These are phyloP conservation scores for Didymella pomorum DNA, from an alignment of 2,329 filamentous ascomycete genomes.

Conservation along the genomic window DNA sequence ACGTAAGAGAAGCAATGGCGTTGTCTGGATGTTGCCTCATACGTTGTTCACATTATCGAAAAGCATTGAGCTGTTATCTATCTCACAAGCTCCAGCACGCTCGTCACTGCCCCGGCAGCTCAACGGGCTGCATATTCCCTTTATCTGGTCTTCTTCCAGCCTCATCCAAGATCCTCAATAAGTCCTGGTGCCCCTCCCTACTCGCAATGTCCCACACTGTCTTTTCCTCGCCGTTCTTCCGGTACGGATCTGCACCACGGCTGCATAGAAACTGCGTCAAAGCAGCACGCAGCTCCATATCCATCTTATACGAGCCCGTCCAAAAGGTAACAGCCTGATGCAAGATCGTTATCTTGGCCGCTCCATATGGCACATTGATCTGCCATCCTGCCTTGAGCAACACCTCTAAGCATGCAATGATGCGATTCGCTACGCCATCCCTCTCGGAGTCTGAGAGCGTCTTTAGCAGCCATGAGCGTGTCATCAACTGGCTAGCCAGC, in stretches of 20 bases:
- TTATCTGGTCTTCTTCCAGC: background rate
- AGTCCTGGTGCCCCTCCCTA: background rate
- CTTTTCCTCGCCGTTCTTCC: background rate
- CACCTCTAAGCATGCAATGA: background rate
- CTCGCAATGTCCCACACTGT: background rate
- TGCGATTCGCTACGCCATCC: background rate
- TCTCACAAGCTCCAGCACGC: too few species aligned
- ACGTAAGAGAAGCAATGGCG: too few species aligned
- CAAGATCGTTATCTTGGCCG: background rate
- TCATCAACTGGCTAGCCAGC: background rate
- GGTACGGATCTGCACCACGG: background rate
- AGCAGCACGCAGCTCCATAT: background rate
- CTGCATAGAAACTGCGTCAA: background rate
- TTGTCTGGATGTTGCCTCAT: too few species aligned
- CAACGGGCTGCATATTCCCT: background rate
- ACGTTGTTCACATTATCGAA: too few species aligned
- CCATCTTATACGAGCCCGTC: background rate
- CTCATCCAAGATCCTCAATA: background rate
- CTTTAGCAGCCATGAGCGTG: background rate
- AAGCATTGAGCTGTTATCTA: too few species aligned
- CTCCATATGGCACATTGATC: background rate
- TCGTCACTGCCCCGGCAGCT: background rate
- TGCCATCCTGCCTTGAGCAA: background rate
- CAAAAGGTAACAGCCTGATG: slow-evolving; percentile 1
- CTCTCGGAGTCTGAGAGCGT: background rate